Evolutionary conservation across 192 early-diverging fungal species (phyloP).

Genomic region (Radiomyces spectabilis): DNA sequence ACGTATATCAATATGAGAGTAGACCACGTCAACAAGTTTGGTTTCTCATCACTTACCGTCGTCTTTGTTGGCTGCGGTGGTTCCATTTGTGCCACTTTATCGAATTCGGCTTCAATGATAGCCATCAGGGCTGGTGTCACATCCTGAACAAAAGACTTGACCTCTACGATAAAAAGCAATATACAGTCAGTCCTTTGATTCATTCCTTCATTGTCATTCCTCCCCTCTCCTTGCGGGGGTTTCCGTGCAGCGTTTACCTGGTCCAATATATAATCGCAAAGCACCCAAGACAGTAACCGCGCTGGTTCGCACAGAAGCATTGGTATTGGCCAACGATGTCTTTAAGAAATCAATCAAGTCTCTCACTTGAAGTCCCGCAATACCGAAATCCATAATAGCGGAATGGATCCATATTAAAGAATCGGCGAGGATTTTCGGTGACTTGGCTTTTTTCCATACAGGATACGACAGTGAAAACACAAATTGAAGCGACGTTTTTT

Average conservation of each 20-base stretch:
- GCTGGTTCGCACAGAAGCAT: conserved; percentile 71
- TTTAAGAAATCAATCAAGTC: conserved; percentile 85
- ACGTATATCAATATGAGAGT: conserved; percentile 1
- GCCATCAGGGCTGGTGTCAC: conserved; percentile 75
- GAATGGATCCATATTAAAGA: conserved; percentile 80
- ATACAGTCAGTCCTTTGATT: too few relatives aligned
- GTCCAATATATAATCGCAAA: conserved; percentile 74
- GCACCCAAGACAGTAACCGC: conserved; percentile 78
- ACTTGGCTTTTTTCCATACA: conserved; percentile 70
- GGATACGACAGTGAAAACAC: conserved; percentile 76
- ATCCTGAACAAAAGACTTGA: conserved; percentile 82
- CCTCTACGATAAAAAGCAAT: conserved; percentile 38
- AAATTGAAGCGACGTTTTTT: conserved; percentile 70
- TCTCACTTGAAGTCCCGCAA: conserved; percentile 64
- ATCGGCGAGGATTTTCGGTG: conserved; percentile 87
- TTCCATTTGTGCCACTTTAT: conserved; percentile 66
- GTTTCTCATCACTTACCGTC: conserved; percentile 14
- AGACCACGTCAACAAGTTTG: background rate
- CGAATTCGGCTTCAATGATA: conserved; percentile 89
- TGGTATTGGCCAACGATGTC: conserved; percentile 72
- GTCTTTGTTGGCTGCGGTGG: conserved; percentile 59
- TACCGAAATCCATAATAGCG: conserved; percentile 87
- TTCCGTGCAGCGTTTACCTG: too few relatives aligned
- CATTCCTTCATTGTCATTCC: too few relatives aligned
- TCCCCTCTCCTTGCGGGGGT: too few relatives aligned